Evolutionary conservation across 2,329 filamentous ascomycete species (phyloP).

Genomic region (Stagonosporopsis chrysanthemi): DNA sequence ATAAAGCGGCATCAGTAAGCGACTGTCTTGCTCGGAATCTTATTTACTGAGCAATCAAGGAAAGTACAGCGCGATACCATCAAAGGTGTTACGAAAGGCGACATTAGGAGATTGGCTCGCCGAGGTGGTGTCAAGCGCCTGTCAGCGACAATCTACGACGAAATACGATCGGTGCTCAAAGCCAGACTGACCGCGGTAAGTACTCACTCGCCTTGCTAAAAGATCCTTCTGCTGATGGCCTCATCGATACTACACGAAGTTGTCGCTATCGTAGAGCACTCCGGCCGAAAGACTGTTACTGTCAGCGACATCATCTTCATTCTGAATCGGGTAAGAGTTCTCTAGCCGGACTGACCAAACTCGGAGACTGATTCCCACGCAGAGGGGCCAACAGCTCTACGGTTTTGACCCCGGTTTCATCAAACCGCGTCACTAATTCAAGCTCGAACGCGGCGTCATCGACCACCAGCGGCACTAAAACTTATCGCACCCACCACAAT

Average conservation of each 20-base stretch:
- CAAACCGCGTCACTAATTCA: background rate
- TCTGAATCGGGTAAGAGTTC: conserved; percentile 38
- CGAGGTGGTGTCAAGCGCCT: conserved; percentile 81
- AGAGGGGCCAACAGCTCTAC: conserved; percentile 18
- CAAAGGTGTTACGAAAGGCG: conserved; percentile 43
- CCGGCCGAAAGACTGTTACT: conserved; percentile 39
- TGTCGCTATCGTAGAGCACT: conserved; percentile 35
- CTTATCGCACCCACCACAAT: background rate
- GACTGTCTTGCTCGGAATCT: too few relatives aligned
- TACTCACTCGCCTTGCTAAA: background rate
- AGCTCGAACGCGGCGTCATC: background rate
- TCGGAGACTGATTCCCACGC: background rate
- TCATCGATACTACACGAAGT: conserved; percentile 35
- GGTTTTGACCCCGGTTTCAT: conserved; percentile 15
- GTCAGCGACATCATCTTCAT: conserved; percentile 44
- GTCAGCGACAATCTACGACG: conserved; percentile 68
- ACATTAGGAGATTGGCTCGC: conserved; percentile 69
- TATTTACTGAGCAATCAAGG: conserved; percentile 26
- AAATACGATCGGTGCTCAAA: conserved; percentile 63
- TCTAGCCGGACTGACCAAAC: background rate
- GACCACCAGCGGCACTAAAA: background rate
- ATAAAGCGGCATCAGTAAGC: conserved; percentile 40
- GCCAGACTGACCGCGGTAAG: conserved; percentile 52
- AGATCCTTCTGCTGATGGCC: background rate
- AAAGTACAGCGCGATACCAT: conserved; percentile 46